These are phyloP conservation scores for Fusarium concolor DNA, from an alignment of 2,329 filamentous ascomycete genomes.

Conservation along the genomic window DNA sequence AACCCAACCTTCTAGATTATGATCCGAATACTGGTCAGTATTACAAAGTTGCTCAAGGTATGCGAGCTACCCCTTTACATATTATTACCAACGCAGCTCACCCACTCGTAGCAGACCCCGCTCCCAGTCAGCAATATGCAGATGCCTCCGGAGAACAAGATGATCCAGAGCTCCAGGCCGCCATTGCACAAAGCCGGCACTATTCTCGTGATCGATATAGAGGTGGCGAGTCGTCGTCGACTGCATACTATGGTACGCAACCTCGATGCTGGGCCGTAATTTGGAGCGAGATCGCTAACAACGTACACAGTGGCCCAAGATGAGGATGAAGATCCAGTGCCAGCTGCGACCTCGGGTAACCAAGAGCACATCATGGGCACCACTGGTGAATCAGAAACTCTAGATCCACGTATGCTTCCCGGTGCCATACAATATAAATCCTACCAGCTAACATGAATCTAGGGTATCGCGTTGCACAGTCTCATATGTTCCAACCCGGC, in stretches of 20 bases:
- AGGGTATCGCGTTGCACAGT: slow-evolving; percentile 57
- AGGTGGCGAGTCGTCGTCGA: slow-evolving; percentile 26
- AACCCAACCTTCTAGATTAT: slow-evolving; percentile 12
- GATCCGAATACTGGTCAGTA: slow-evolving; percentile 26
- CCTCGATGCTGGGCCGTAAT: not conserved
- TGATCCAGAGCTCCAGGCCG: slow-evolving; percentile 20
- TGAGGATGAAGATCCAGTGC: slow-evolving; percentile 45
- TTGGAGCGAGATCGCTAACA: not conserved
- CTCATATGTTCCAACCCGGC: slow-evolving; percentile 54
- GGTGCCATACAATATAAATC: too few relatives aligned
- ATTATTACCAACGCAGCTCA: not conserved
- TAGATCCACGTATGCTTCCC: slow-evolving; percentile 53
- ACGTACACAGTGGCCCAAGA: slow-evolving; percentile 4
- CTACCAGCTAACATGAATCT: slow-evolving; percentile 19
- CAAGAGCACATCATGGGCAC: slow-evolving; percentile 36
- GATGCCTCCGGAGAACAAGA: slow-evolving; percentile 14
- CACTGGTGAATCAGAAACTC: slow-evolving; percentile 37
- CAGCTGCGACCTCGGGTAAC: slow-evolving; percentile 32
- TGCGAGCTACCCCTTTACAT: not conserved
- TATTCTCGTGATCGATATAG: slow-evolving; percentile 24
- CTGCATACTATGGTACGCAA: slow-evolving; percentile 24
- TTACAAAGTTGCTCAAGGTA: slow-evolving; percentile 17
- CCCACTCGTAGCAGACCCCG: slow-evolving; percentile 9
- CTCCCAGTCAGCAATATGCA: slow-evolving; percentile 6
- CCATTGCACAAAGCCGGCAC: slow-evolving; percentile 21